Evolutionary conservation across 768 basidiomycete genomes (phyloP).

Genomic region (Serpula lacrymans): DNA sequence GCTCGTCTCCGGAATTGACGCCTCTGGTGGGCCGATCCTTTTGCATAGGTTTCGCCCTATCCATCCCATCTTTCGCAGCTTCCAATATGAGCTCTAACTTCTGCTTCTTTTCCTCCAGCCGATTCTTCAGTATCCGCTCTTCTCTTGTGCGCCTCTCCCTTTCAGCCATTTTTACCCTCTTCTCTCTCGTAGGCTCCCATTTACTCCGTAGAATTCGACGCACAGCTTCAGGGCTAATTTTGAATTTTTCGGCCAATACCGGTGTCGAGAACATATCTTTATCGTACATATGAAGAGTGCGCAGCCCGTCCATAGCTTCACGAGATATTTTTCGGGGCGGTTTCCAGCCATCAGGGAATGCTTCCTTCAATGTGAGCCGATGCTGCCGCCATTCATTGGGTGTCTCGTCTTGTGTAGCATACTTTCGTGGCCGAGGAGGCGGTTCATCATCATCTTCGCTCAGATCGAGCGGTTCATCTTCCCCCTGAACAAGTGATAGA

Average conservation of each 20-base stretch:
- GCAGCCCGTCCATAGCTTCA: conserved; percentile 80
- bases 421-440: conserved; percentile 19
- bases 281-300: conserved; percentile 62
- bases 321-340: conserved; percentile 79
- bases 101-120: conserved; percentile 39
- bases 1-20: conserved; percentile 29
- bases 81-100: conserved; percentile 33
- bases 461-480: conserved; percentile 19
- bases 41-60: conserved; percentile 8
- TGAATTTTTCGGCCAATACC: conserved; percentile 72
- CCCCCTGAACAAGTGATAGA: conserved; percentile 24
- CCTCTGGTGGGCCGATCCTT: conserved; percentile 18
- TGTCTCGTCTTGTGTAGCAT: conserved; percentile 17
- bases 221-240: conserved; percentile 78
- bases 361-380: conserved; percentile 45
- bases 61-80: conserved; percentile 10
- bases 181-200: conserved; percentile 61
- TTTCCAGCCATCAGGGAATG: conserved; percentile 68
- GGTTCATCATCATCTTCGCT: conserved; percentile 30
- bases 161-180: conserved; percentile 45
- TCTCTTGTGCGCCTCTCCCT: conserved; percentile 46
- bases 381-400: conserved; percentile 51
- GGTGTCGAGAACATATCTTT: conserved; percentile 62
- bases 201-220: conserved; percentile 73
- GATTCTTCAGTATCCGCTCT: conserved; percentile 34